Base-by-base conservation (phyloP, 2,329 filamentous ascomycete species). In the Colletotrichum cuscutae region DNA sequence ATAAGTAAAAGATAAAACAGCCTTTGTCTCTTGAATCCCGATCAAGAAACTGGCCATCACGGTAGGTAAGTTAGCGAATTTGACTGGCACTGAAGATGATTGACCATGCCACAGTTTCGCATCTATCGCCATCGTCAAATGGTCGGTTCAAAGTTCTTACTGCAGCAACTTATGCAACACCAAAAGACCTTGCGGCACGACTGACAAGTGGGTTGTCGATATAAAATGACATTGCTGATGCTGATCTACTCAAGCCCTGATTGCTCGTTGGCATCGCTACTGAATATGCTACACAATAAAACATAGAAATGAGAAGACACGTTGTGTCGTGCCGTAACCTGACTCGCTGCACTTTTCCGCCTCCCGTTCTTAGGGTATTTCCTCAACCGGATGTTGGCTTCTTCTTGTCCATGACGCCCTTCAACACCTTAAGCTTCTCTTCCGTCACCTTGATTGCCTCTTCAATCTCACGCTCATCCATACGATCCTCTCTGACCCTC, bases 371-470 rank as follows among this genome's bases (percentile, higher is more conserved):
- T 65, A 32, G 52, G 71, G 66, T 71, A 73, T 73, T 71, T 57
- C 22, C 54, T 72, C 56, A 73, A 22, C 56, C 49, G 19, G 11
- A 32, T 28, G 35, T 77, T 37, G 75, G 75, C 77, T 86, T 88
- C 79, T 87, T 90, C 79, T 87, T 88, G 74, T 89, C 88, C 64
- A 96, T 87, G 35, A 94, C 93, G 54, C 89, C 88, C 82, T 95
- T 95, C 74, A 99, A 83, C 54, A 93, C 89, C 68, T 89, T 88
- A 37, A 99, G 84, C 78, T 94, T 93, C 84, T 98, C 93, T 80
- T 98, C 94, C 3, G 96, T 98, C 35, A 97, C 90, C 66, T 89
- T 86, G 73, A 98, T 96, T 24, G 95, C 94, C 84, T 97, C 90
- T 75, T 91, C 89, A 72, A 97, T 89, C 80, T 97, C 92, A 42